Conservation (phyloP, 805 yeast species). For the Yamadazyma sp. region DNA sequence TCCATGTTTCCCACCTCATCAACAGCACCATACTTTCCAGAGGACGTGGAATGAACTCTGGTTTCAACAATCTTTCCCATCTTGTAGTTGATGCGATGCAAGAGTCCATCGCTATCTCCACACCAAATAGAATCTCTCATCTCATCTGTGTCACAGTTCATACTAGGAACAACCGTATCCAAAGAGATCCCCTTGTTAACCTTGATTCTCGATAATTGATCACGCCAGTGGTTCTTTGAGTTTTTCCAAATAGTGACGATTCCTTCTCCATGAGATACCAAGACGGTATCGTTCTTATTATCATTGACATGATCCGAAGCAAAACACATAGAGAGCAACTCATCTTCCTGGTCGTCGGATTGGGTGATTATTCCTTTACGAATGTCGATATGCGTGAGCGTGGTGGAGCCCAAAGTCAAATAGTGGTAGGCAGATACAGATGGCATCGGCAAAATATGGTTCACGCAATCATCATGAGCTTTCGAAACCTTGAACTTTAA, state of each 20-base stretch:
- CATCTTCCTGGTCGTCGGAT: conserved; percentile 93
- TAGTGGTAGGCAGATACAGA: conserved; percentile 76
- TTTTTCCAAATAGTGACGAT: conserved; percentile 84
- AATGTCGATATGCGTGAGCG: conserved; percentile 73
- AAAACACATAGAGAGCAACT: conserved; percentile 72
- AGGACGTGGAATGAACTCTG: conserved; percentile 57
- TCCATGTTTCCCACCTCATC: conserved; percentile 82
- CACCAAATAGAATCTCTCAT: conserved; percentile 60
- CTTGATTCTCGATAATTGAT: conserved; percentile 77
- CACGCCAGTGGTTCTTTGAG: conserved; percentile 62
- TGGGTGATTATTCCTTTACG: conserved; percentile 64
- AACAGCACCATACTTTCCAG: conserved; percentile 33
- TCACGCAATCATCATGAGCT: conserved; percentile 77
- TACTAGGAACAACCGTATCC: conserved; percentile 62
- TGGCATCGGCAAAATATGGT: conserved; percentile 68
- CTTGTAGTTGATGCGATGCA: conserved; percentile 65
- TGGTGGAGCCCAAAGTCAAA: conserved; percentile 79
- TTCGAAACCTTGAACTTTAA: conserved; percentile 47
- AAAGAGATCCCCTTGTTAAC: conserved; percentile 69
- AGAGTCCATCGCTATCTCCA: conserved; percentile 75
- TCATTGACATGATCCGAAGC: conserved; percentile 48
- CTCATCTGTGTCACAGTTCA: conserved; percentile 51
- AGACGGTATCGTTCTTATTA: conserved; percentile 58
- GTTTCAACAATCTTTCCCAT: conserved; percentile 63
- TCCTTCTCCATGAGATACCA: conserved; percentile 92